phyloP scores from a whole-genome alignment of 2,329 filamentous ascomycete genomes.

The Apiospora koreana region DNA sequence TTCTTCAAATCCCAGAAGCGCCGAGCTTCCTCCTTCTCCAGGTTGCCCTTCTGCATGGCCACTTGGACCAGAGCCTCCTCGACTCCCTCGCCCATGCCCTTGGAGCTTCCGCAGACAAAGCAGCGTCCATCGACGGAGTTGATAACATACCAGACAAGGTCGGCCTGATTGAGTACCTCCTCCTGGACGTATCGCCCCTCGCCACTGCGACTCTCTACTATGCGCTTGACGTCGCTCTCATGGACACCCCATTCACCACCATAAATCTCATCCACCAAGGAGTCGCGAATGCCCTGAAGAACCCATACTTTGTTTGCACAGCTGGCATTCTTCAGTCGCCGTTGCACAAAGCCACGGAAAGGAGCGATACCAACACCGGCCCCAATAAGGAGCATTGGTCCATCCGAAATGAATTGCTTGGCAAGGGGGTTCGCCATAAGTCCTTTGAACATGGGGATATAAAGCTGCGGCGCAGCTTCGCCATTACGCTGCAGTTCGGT shows the following conservation, averaged over 20 bases:
- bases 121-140: slow-evolving; percentile 94
- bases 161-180: slow-evolving; percentile 86
- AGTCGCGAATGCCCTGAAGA: slow-evolving; percentile 56
- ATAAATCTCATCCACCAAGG: slow-evolving; percentile 92
- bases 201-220: slow-evolving; percentile 74
- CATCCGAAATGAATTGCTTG: slow-evolving; percentile 87
- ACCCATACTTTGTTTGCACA: slow-evolving; percentile 41
- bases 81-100: slow-evolving; percentile 97
- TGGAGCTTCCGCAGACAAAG: slow-evolving; percentile 93
- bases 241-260: slow-evolving; percentile 94
- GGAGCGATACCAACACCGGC: slow-evolving; percentile 96
- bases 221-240: slow-evolving; percentile 81
- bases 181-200: slow-evolving; percentile 94
- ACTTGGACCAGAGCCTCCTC: slow-evolving; percentile 86
- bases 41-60: slow-evolving; percentile 87
- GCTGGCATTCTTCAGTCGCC: slow-evolving; percentile 45
- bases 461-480: slow-evolving; percentile 59
- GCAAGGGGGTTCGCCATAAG: slow-evolving; percentile 97
- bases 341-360: slow-evolving; percentile 96
- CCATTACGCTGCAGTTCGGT: slow-evolving; percentile 67
- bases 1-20: slow-evolving; percentile 93
- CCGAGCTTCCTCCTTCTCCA: slow-evolving; percentile 78
- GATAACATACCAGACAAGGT: slow-evolving; percentile 98
- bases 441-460: slow-evolving; percentile 96
- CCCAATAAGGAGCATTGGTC: slow-evolving; percentile 96